phyloP scores from a whole-genome alignment of 2,329 filamentous ascomycete species.

The Colletotrichum spaethianum region DNA sequence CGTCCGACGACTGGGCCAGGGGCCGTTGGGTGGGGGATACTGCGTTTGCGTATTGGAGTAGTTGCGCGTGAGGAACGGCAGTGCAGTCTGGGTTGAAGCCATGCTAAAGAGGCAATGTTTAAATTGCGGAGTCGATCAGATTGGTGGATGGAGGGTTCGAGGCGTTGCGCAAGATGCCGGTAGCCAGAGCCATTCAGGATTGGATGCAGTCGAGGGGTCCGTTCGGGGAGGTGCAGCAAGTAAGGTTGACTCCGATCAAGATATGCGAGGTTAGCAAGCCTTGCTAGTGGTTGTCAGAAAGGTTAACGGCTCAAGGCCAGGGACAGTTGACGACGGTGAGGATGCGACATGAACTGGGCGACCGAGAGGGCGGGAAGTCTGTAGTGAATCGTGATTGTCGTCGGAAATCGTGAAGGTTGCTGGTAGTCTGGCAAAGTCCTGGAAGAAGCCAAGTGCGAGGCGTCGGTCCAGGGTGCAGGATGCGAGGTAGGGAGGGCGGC shows the following conservation, averaged over 20 bases:
- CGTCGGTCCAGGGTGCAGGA: slow-evolving; percentile 11
- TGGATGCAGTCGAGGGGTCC: slow-evolving; percentile 31
- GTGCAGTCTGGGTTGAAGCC: slow-evolving; percentile 57
- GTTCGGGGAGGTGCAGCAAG: slow-evolving; percentile 39
- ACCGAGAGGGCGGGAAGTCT: slow-evolving; percentile 21
- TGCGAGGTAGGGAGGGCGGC: slow-evolving; percentile 15
- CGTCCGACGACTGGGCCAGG: slow-evolving; percentile 58
- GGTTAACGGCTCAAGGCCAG: slow-evolving; percentile 29
- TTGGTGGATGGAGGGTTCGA: slow-evolving; percentile 20
- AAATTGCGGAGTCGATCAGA: slow-evolving; percentile 38
- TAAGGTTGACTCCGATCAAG: slow-evolving; percentile 27
- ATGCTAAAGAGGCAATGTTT: slow-evolving; percentile 46
- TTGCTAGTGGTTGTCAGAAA: slow-evolving; percentile 10
- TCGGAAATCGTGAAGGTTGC: slow-evolving; percentile 22
- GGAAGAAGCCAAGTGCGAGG: slow-evolving; percentile 1
- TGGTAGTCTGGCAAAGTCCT: slow-evolving; percentile 12
- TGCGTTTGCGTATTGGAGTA: slow-evolving; percentile 54
- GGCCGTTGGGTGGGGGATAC: slow-evolving; percentile 47
- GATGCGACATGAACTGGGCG: slow-evolving; percentile 31
- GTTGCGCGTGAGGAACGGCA: slow-evolving; percentile 59
- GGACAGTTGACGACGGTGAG: slow-evolving; percentile 16
- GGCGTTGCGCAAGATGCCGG: slow-evolving; percentile 36
- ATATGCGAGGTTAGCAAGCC: slow-evolving; percentile 30
- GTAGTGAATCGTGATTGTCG: slow-evolving; percentile 25
- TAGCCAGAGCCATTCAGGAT: slow-evolving; percentile 34